Evolutionary conservation across 73 alveolate genomes (phyloP), one percentile per base, ranked within the genome.

Genomic region (Effrenium voratum): DNA sequence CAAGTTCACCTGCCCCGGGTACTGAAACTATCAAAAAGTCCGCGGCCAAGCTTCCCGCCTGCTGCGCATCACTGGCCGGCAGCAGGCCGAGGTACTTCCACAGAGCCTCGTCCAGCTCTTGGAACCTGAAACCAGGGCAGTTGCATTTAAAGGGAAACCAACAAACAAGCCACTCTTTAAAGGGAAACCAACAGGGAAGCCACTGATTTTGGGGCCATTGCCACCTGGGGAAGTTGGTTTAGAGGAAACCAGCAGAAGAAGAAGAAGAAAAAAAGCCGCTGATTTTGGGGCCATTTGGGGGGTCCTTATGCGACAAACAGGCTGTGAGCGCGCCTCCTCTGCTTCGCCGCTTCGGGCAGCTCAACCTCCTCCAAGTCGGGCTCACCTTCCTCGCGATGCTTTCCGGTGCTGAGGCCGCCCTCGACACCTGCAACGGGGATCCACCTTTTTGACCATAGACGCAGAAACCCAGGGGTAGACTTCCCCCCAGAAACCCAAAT

Each of bases 381-480:
- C 41, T 92, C 91, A 1, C 91, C 98, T 55, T 92, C 98, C 98
- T 92, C 40, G 34, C 98, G 98, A 92, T 92, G 98, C 91, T 92
- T 92, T 46, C 98, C 98, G 30, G 98, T 92, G 81, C 98, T 92
- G 82, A 92, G 90, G 12, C 91, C 98, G 6, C 98, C 98, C 81
- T 92, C 98, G 15, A 92, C 98, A 28, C 91, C 97, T 90, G 73
- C 88, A 46, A 72, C 83, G 24, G 38, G 12, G 5, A 5, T 66
- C 79, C 79, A 22, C 34, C n/a, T n/a, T n/a, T n/a, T n/a, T n/a
- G n/a, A n/a, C n/a, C n/a, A n/a, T n/a, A n/a, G n/a, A n/a, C n/a
- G n/a, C n/a, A n/a, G n/a, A n/a, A n/a, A n/a, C n/a, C n/a, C n/a
- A n/a, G n/a, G n/a, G n/a, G n/a, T n/a, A n/a, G n/a, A n/a, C n/a